Base-by-base conservation (phyloP, 1,284 basidiomycete species). In the Rhodofomes roseus region DNA sequence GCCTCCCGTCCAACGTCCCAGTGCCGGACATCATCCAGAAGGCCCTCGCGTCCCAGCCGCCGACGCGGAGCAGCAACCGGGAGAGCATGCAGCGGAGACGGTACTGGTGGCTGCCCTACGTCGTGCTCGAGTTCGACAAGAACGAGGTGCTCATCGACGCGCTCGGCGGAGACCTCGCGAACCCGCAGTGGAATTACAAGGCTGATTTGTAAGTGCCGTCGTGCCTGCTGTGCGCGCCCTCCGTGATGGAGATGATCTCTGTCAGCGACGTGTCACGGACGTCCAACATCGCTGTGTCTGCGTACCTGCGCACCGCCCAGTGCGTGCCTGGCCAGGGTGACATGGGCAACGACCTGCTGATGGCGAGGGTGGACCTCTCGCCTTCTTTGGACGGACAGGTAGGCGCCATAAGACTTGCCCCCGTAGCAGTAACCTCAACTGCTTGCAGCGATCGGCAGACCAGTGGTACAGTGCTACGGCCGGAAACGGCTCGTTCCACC, bases 81-180 rank as follows among this genome's bases (percentile, higher is more conserved):
- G 93, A 95, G 68, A 93, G 90, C 70, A 78, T 96, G 73, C 93
- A 96, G 72, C 83, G 95, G 66, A 92, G 89, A 73, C 92, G 94
- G 62, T 87, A 86, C 72, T 97, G 95, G 95, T 98, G 94, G 93
- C 81, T 99, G 36, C 96, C 96, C 23, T 99, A 98, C 70, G 89
- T 97, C 72, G 95, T 97, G 41, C 86, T 98, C 65, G 96, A 98
- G 76, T 99, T 98, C 79, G 96, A 99, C 82, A 98, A 98, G 86
- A 99, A 99, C 77, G 96, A 99, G 76, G 90, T 99, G 65, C 79
- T 99, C 66, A 91, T 98, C 64, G 96, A 98, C 78, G 95, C 96
- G 7, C 83, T 98, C 65, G 95, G 93, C 5, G 96, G 96, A 37
- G 94, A 98, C 73, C 80, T 90, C 43, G 71, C 82, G 14, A 85